phyloP scores from a whole-genome alignment of 2,329 filamentous ascomycete genomes.

The Colletotrichum melonis region DNA sequence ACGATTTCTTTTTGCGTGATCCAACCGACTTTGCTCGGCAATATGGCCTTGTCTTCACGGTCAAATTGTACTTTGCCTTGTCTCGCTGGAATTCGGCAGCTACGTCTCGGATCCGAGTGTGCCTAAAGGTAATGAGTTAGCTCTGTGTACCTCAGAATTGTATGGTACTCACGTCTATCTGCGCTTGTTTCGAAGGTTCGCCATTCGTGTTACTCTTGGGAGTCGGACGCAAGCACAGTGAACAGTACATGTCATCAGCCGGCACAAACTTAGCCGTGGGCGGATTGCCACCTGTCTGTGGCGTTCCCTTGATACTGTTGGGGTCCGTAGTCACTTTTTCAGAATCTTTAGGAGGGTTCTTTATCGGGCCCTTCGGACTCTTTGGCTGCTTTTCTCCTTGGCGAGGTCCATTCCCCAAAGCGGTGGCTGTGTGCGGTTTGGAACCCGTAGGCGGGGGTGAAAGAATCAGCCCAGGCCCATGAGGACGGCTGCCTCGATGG shows the following conservation, averaged over 20 bases:
- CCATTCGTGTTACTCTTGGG: neutral
- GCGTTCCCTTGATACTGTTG: neutral
- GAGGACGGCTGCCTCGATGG: neutral
- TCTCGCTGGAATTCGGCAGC: constrained; percentile 26
- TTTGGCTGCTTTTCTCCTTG: neutral
- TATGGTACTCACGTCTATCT: constrained; percentile 24
- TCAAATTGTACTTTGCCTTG: neutral
- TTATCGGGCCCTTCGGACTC: neutral
- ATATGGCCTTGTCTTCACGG: neutral
- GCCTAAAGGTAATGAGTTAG: constrained; percentile 7
- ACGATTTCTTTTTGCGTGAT: constrained; percentile 38
- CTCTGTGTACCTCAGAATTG: neutral
- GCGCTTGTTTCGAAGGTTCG: constrained; percentile 22
- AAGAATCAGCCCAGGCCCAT: neutral
- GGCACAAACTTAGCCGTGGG: constrained; percentile 39
- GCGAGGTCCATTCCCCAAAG: neutral
- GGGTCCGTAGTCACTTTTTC: neutral
- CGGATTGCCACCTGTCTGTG: neutral
- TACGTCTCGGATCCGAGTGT: constrained; percentile 30
- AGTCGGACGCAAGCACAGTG: constrained; percentile 37
- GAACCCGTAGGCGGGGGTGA: neutral
- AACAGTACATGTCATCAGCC: constrained; percentile 45
- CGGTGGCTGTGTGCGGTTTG: neutral
- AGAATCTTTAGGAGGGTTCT: neutral
- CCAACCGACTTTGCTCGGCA: constrained; percentile 50